Evolutionary conservation across 2,329 filamentous ascomycete species (phyloP), one percentile per base, ranked within the genome.

Genomic region (Cercospora sp.): DNA sequence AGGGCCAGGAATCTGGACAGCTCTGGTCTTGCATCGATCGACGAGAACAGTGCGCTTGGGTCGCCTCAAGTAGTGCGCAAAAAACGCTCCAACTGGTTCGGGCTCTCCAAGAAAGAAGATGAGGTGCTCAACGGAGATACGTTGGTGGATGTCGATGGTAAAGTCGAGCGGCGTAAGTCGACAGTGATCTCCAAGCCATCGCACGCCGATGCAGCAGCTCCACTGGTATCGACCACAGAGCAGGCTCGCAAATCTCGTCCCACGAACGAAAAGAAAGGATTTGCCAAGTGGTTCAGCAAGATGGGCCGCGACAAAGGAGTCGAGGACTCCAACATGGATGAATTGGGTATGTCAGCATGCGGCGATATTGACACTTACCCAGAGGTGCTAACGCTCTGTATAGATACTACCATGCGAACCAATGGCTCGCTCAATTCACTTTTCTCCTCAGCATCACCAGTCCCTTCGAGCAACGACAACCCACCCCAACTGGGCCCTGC

Each of bases 251-350:
- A 76, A 70, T 77, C 75, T 68, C 73, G 72, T 13, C 73, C 75
- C 48, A 71, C 59, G 45, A 72, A 73, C 68, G 80, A 72, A 69
- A 84, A 84, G 65, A 79, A 77, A 31, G 82, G 84, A 6, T 82
- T 88, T 67, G 79, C 86, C 53, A 85, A 83, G 68, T 82, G 85
- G 63, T 83, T 88, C 62, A 81, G 84, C 53, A 85, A 83, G 73
- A 85, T 84, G 71, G 78, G 80, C 61, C 77, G 81, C 40, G 73
- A 74, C 3, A 77, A 74, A 63, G 72, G 71, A 31, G 61, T 72
- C 18, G 73, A 70, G 9, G 70, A 64, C 26, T 71, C 65, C 7
- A 63, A 65, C 45, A 18, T 65, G 20, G 63, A 69, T 18, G 68
- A 68, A 53, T 36, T 65, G 60, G 71, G 72, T 72, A 68, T 70